A percentile compares a stretch with the other conserved stretches of the same genome.
Conservation (phyloP, 495 filamentous ascomycete genomes). For the Penicillium taxi region DNA sequence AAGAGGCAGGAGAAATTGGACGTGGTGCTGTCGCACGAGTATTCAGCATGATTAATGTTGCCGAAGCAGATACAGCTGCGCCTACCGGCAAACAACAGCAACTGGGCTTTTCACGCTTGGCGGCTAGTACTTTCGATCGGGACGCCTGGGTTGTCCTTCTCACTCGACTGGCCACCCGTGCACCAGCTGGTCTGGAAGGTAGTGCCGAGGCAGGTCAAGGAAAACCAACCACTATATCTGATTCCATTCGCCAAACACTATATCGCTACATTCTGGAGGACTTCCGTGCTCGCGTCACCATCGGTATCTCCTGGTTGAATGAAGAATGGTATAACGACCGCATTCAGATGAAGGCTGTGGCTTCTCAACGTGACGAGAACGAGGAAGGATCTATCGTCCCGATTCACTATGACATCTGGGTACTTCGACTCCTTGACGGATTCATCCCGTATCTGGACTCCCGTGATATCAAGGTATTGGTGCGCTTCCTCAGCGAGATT, state of each 20-base stretch:
- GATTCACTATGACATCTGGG: conserved; percentile 72
- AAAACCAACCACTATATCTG: conserved; percentile 40
- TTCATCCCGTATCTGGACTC: conserved; percentile 79
- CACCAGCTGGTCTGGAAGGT: conserved; percentile 58
- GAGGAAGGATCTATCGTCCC: conserved; percentile 30
- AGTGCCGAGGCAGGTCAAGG: conserved; percentile 25
- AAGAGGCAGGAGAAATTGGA: conserved; percentile 59
- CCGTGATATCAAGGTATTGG: conserved; percentile 72
- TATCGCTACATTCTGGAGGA: conserved; percentile 83
- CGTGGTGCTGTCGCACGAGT: conserved; percentile 63
- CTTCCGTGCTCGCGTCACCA: conserved; percentile 76
- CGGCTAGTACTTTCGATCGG: conserved; percentile 75
- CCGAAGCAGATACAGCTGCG: conserved; percentile 55
- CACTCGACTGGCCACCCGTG: conserved; percentile 75
- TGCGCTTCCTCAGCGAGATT: conserved; percentile 85
- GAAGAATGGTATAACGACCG: conserved; percentile 98
- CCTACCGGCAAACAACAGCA: conserved; percentile 32
- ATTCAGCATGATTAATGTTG: conserved; percentile 63
- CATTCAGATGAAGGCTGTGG: conserved; percentile 44
- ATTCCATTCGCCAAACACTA: conserved; percentile 68
- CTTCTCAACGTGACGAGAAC: conserved; percentile 28
- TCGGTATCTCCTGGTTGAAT: conserved; percentile 83
- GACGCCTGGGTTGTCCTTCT: conserved; percentile 89
- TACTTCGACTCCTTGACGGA: conserved; percentile 72
- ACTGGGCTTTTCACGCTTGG: conserved; percentile 70